Conservation (phyloP, 257 asterid species). For the Striga asiatica region DNA sequence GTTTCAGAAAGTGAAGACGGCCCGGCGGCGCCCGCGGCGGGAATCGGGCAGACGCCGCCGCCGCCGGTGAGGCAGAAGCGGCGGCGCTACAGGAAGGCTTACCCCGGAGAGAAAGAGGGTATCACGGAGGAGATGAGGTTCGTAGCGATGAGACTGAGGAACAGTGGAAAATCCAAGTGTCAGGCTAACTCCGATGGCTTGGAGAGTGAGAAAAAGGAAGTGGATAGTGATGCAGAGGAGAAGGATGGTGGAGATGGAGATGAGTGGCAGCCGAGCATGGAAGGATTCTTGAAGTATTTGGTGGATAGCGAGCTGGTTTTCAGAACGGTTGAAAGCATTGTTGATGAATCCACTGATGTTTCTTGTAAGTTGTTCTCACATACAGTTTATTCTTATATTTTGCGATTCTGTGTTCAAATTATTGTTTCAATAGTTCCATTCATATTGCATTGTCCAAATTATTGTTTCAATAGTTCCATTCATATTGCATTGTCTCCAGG, state of each 20-base stretch:
- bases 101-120: conserved; percentile 76
- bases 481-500: too few species aligned
- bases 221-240: conserved; percentile 12
- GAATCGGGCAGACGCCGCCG: conserved; percentile 16
- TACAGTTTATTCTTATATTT: too few species aligned
- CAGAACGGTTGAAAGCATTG: conserved; percentile 73
- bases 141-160: conserved; percentile 78
- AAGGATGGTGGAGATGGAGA: conserved; percentile 22
- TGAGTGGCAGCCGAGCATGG: conserved; percentile 67
- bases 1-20: conserved; percentile 19
- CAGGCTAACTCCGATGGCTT: not conserved
- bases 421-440: too few species aligned
- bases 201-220: conserved; percentile 18
- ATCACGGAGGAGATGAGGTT: conserved; percentile 93
- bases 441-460: not conserved
- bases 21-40: conserved; percentile 6
- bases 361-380: conserved; percentile 50
- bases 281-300: conserved; percentile 71
- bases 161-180: conserved; percentile 24
- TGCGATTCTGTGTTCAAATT: not conserved
- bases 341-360: conserved; percentile 83
- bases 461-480: too few species aligned
- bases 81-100: conserved; percentile 65
- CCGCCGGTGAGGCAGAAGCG: conserved; percentile 34
- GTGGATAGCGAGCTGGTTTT: conserved; percentile 78